These are phyloP conservation scores for Bipolaris oryzae DNA, from an alignment of 2,329 filamentous ascomycete genomes.

Conservation along the genomic window DNA sequence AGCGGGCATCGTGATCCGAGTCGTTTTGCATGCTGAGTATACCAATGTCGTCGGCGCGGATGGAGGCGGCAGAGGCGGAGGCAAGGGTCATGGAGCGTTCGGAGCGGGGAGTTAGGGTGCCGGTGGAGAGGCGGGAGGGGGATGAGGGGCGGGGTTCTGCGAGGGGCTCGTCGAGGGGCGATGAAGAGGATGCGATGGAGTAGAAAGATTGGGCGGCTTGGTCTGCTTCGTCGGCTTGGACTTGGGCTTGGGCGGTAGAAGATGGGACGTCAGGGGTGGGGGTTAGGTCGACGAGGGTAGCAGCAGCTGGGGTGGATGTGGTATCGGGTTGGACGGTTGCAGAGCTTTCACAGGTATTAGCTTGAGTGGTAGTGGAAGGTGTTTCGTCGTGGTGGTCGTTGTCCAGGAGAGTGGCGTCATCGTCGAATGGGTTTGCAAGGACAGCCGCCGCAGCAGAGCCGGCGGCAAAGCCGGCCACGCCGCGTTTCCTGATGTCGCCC, in stretches of 20 bases:
- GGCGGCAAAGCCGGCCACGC: constrained; percentile 46
- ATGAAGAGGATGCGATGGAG: constrained; percentile 39
- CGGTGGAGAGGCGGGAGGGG: constrained; percentile 34
- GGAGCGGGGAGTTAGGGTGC: constrained; percentile 48
- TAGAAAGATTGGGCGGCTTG: constrained; percentile 46
- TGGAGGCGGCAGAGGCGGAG: constrained; percentile 36
- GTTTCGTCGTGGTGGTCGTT: constrained; percentile 41
- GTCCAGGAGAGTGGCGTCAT: constrained; percentile 53
- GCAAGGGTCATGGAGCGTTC: constrained; percentile 38
- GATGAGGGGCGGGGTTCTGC: constrained; percentile 5
- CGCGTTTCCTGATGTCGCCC: constrained; percentile 35
- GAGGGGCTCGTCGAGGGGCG: constrained; percentile 14
- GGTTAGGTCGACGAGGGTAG: constrained; percentile 42
- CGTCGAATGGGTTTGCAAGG: constrained; percentile 54
- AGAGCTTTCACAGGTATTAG: constrained; percentile 35
- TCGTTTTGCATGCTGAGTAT: constrained; percentile 45
- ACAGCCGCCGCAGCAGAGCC: constrained; percentile 46
- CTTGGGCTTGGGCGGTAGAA: constrained; percentile 18
- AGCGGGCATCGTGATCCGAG: constrained; percentile 42
- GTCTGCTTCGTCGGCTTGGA: constrained; percentile 19
- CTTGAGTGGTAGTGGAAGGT: constrained; percentile 36
- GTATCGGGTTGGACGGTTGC: constrained; percentile 35
- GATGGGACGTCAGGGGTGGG: constrained; percentile 33
- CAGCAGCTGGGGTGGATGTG: constrained; percentile 14
- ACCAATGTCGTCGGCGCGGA: constrained; percentile 42